Evolutionary conservation across 352 stramenopile genomes (phyloP), one percentile per base, ranked within the genome.

Genomic region (Globisporangium mamillatum): DNA sequence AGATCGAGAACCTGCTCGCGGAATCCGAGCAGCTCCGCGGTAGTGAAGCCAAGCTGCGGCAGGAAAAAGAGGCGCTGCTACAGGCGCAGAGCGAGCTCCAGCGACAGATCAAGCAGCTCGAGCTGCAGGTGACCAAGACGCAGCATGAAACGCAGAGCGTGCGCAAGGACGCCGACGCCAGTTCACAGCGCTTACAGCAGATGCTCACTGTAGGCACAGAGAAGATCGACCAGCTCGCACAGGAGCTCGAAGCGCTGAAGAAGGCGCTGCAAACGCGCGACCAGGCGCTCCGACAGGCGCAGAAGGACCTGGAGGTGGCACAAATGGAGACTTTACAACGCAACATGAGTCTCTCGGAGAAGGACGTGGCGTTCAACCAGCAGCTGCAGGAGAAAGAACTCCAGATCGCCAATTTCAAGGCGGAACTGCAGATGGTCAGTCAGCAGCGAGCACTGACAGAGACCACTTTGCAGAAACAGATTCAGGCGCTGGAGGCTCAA

Each of bases 1-100:
- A 91, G 59, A 91, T 91, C 48, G 84, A 94, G 73, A 70, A 64
- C 3, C 58, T 94, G 61, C 55, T 91, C 22, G 62, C 66, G 9
- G 81, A 94, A 2, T 56, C 74, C 18, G 82, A 92, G 69, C 54
- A 61, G 18, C 58, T 92, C 38, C 75, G 84, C 4, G 64, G 57
- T 18, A 68, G 71, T 6, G 82, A 92, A 60, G 69, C 73, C 3
- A 79, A 82, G 32, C 73, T 95, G 46, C 77, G 82, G 2, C 63
- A 68, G 14, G 82, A 95, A 16, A 91, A 91, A 61, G 77, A 90
- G 7, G 68, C 62, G 3, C 68, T 86, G 24, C 59, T 79, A 1
- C 72, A 74, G 53, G 67, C 48, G 12, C 75, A 84, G 66, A 69
- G 74, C 12, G 77, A 81, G 50, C 63, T 80, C 18, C 73, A 82